Evolutionary conservation across 768 basidiomycete species (phyloP).

Genomic region (Termitomyces sp.): DNA sequence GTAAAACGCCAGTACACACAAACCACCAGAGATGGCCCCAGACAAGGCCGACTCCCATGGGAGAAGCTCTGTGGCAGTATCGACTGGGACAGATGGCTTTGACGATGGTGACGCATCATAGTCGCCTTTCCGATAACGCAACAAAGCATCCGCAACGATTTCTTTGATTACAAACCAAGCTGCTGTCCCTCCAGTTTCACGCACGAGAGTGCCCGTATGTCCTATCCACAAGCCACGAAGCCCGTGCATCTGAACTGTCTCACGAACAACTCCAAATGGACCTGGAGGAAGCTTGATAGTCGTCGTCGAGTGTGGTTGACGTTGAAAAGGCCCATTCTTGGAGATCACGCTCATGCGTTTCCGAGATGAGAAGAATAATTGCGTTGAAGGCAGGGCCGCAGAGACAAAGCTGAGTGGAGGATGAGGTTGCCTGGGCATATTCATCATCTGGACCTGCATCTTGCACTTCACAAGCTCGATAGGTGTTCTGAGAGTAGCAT

Average conservation of each 20-base stretch:
- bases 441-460: conserved; percentile 89
- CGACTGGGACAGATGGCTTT: conserved; percentile 1
- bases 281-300: conserved; percentile 50
- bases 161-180: conserved; percentile 91
- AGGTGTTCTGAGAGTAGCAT: conserved; percentile 54
- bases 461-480: conserved; percentile 89
- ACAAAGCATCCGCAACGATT: conserved; percentile 59
- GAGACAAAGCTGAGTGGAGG: conserved; percentile 7
- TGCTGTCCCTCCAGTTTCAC: conserved; percentile 82
- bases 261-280: conserved; percentile 59
- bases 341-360: not conserved
- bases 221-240: conserved; percentile 80
- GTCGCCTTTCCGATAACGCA: conserved; percentile 24
- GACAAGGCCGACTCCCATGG: conserved; percentile 77
- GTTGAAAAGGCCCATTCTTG: conserved; percentile 1
- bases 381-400: not conserved
- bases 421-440: conserved; percentile 13
- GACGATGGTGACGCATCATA: conserved; percentile 10
- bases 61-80: conserved; percentile 28
- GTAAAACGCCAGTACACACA: conserved; percentile 80
- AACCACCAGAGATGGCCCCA: conserved; percentile 76
- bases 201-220: conserved; percentile 81
- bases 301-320: conserved; percentile 15
- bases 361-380: conserved; percentile 7
- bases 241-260: conserved; percentile 52